phyloP scores from a whole-genome alignment of 129 eudicot genomes.

The Scalesia atractyloides region DNA sequence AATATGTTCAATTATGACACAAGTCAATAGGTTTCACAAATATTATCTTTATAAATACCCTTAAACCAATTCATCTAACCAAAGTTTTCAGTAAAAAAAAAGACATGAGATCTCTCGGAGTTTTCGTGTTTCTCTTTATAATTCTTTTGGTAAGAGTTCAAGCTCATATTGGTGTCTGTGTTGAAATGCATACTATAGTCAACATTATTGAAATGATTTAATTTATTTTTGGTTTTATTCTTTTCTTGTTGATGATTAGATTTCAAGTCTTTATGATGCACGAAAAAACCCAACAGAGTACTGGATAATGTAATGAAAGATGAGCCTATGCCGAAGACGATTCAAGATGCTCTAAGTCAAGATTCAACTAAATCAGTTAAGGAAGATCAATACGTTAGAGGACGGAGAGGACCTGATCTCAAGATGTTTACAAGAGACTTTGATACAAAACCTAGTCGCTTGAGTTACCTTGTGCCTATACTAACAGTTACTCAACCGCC shows the following conservation, averaged over 20 bases:
- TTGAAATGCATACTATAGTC: not conserved
- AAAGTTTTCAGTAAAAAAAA: not conserved
- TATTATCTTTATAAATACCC: not conserved
- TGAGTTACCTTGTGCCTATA: too few relatives aligned
- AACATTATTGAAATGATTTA: not conserved
- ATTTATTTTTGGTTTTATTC: not conserved
- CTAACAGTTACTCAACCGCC: too few relatives aligned
- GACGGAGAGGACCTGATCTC: slow-evolving; percentile 17
- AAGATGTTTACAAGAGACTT: not conserved
- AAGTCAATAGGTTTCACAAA: too few relatives aligned
- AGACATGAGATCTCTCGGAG: slow-evolving; percentile 23
- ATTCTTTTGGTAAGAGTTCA: slow-evolving; percentile 33
- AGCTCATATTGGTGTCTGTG: not conserved
- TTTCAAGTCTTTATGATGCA: slow-evolving; percentile 29
- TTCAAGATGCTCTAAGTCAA: slow-evolving; percentile 29
- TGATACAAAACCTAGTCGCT: too few relatives aligned
- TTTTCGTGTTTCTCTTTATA: slow-evolving; percentile 20
- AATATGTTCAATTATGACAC: too few relatives aligned
- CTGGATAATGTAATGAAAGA: slow-evolving; percentile 50
- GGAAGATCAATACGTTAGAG: slow-evolving; percentile 23
- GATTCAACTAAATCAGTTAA: slow-evolving; percentile 6
- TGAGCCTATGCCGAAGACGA: slow-evolving; percentile 52
- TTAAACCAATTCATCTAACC: not conserved
- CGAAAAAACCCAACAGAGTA: slow-evolving; percentile 49
- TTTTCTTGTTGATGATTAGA: slow-evolving; percentile 26